Evolutionary conservation across 2,329 filamentous ascomycete species (phyloP), one percentile per base, ranked within the genome.

Genomic region (Zymoseptoria tritici): DNA sequence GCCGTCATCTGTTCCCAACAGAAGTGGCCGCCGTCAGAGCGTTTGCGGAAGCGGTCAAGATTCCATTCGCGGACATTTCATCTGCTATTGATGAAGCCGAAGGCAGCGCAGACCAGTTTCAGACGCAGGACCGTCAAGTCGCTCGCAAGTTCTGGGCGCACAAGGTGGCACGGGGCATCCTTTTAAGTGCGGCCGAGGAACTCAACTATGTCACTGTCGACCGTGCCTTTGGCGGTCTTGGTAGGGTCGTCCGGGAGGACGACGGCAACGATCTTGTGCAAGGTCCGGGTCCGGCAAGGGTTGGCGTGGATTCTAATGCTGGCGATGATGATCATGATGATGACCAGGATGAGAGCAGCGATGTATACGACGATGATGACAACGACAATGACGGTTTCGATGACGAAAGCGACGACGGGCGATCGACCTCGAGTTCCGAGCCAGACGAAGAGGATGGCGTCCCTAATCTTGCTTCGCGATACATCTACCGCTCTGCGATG

Each of bases 141-240:
- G 78, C 78, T 2, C 72, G 76, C 56, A 67, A 72, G 42, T 85
- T 83, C 66, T 88, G 85, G 85, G 82, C 78, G 4, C 74, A 82
- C 57, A 81, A 81, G 57, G 81, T 87, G 16, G 83, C 80, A 1
- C 77, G 84, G 58, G 82, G 84, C 0, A 65, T 88, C 1, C 68
- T 88, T 53, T 79, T 85, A 91, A 81, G 82, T 65, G 80, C 80
- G 20, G 79, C 78, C 0, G 79, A 80, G 62, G 79, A 77, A 2
- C 75, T 87, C 52, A 81, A 81, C 50, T 86, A 82, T 70, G 74
- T 77, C 16, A 80, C 80, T 62, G 80, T 85, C 20, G 84, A 85
- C 67, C 78, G 79, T 31, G 83, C 83, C 3, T 87, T 86, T 72
- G 84, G 85, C 31, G 85, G 85, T 0, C 70, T 81, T n/a, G 80